These are phyloP conservation scores for Fusarium beomiforme DNA, from an alignment of 2,329 filamentous ascomycete genomes.

Conservation along the genomic window DNA sequence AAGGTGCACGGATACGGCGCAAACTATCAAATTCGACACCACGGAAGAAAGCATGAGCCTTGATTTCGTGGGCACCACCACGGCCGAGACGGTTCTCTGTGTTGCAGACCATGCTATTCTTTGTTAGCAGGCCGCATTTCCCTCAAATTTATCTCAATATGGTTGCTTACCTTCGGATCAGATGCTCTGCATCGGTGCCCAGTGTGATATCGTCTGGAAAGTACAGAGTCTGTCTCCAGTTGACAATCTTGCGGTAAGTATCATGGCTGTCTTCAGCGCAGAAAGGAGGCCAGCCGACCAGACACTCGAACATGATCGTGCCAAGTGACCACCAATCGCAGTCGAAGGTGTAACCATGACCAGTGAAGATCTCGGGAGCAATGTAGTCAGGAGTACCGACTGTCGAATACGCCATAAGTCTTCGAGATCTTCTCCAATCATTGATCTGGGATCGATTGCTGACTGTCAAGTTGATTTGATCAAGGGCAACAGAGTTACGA, in stretches of 20 bases:
- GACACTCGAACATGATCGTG: constrained; percentile 99
- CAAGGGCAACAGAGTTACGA: constrained; percentile 92
- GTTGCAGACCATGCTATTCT: constrained; percentile 85
- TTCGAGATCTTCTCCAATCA: constrained; percentile 95
- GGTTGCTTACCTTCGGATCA: constrained; percentile 83
- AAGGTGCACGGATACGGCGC: constrained; percentile 91
- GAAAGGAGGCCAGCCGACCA: constrained; percentile 98
- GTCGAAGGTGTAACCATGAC: constrained; percentile 93
- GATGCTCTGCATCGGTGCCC: constrained; percentile 86
- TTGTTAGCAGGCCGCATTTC: constrained; percentile 14
- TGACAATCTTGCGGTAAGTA: constrained; percentile 98
- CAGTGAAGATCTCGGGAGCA: constrained; percentile 96
- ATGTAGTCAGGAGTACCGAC: constrained; percentile 99
- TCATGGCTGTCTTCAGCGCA: constrained; percentile 97
- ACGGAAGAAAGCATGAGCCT: constrained; percentile 93
- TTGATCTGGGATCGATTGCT: constrained; percentile 98
- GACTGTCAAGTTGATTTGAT: constrained; percentile 97
- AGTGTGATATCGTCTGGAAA: constrained; percentile 96
- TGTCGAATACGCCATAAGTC: constrained; percentile 97
- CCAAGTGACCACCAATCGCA: constrained; percentile 99
- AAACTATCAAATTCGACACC: constrained; percentile 95
- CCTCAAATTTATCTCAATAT: neutral
- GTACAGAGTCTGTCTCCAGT: constrained; percentile 95
- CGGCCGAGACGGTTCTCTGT: constrained; percentile 90
- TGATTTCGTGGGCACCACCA: constrained; percentile 89